Base-by-base conservation (phyloP, 1,284 basidiomycete species). In the Heterobasidion irregulare region DNA sequence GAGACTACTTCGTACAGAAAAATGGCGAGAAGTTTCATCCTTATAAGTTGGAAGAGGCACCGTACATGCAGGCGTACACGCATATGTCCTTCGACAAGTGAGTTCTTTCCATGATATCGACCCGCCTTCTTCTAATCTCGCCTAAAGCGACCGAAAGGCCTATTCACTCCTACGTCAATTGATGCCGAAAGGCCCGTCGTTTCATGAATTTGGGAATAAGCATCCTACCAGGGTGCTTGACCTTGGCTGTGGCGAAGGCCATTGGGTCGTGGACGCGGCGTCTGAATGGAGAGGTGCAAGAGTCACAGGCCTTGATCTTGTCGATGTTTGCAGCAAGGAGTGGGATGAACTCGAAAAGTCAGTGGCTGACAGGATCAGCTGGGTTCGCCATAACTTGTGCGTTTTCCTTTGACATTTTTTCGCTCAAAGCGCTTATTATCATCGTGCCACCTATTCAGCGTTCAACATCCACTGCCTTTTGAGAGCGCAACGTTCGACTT, bases 211-310 rank as follows among this genome's bases (percentile, higher is more conserved):
- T 59, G 69, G 72, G n/a, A 72, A 73, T 46, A 72, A 70, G 32
- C 73, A 74, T 1, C 86, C 86, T 1, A 60, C 65, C 1, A 68
- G 70, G n/a, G 79, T 84, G 33, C 75, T 90, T 9, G 87, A 89
- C 62, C 69, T 90, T 15, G 87, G 87, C 6, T 89, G 86, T 67
- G 87, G 87, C 5, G 63, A 76, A 53, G 86, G 86, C 1, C 63
- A 75, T 46, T 90, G 87, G 87, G 72, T 80, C 2, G 59, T 79
- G 0, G 72, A 81, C 47, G 82, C 86, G 2, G 78, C 84, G 8
- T 70, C 64, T 16, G 62, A 69, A n/a, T 90, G 87, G 87, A 75
- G 60, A 33, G 66, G 66, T 15, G 70, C 79, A 15, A 72, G 73
- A 19, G 74, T 89, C 53, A 79, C 77, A 15, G 86, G 82, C 1